Conservation (phyloP, 176 grass and related monocot species). For the Phoenix roebelenii region DNA sequence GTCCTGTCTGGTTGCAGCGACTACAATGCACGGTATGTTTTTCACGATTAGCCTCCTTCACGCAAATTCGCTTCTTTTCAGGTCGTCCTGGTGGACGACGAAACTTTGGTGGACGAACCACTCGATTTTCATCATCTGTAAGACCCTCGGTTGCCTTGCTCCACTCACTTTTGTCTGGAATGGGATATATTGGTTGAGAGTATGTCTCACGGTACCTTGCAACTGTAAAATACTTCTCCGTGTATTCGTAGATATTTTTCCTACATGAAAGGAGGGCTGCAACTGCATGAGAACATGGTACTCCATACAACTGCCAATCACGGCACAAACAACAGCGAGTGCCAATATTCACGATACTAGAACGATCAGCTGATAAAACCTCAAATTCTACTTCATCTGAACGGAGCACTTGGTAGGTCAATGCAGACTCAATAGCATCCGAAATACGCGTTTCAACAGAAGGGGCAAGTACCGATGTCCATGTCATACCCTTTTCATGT, state of each 20-base stretch:
- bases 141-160: background rate
- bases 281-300: conserved; percentile 25
- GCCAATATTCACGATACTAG: conserved; percentile 22
- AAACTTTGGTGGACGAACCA: conserved; percentile 23
- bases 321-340: conserved; percentile 15
- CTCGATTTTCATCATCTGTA: conserved; percentile 3
- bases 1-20: conserved; percentile 26
- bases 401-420: conserved; percentile 21
- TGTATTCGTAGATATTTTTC: conserved; percentile 18
- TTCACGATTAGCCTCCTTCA: conserved; percentile 8
- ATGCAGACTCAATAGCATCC: background rate
- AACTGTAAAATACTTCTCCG: conserved; percentile 19
- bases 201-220: conserved; percentile 8
- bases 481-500: background rate
- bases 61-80: conserved; percentile 11
- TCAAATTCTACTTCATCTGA: conserved; percentile 30
- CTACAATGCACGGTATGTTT: conserved; percentile 27
- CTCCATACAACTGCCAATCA: conserved; percentile 23
- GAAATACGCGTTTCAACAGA: conserved; percentile 18
- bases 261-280: conserved; percentile 12
- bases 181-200: conserved; percentile 7
- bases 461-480: conserved; percentile 11
- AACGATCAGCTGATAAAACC: conserved; percentile 20
- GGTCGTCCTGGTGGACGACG: conserved; percentile 19
- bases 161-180: conserved; percentile 19